Evolutionary conservation across 352 stramenopile genomes (phyloP).

Genomic region (Pythium dissimile): DNA sequence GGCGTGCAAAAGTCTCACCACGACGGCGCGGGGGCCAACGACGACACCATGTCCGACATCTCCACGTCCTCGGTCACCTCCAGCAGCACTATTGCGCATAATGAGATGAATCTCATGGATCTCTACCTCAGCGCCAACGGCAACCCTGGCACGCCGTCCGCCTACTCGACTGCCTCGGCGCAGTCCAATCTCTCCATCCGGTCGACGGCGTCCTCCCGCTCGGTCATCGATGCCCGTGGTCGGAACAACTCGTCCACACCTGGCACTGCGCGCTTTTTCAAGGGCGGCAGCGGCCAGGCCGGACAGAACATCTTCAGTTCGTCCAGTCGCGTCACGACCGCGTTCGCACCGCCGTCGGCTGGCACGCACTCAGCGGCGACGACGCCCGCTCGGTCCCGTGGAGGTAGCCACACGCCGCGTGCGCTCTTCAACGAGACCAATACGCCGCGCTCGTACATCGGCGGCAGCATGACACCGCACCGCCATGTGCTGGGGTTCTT

Average conservation of each 20-base stretch:
- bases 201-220: constrained; percentile 65
- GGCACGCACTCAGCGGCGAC: too few relatives aligned
- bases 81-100: constrained; percentile 73
- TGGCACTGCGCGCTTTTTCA: constrained; percentile 22
- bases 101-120: constrained; percentile 85
- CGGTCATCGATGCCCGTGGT: constrained; percentile 38
- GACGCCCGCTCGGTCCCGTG: constrained; percentile 18
- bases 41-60: constrained; percentile 65
- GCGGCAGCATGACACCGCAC: constrained; percentile 59
- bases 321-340: constrained; percentile 3
- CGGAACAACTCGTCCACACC: constrained; percentile 9
- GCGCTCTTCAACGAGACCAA: constrained; percentile 57
- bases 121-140: constrained; percentile 60
- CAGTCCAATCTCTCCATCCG: constrained; percentile 79
- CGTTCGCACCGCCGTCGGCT: constrained; percentile 10
- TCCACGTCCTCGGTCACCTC: constrained; percentile 79
- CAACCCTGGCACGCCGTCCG: constrained; percentile 59
- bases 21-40: constrained; percentile 2
- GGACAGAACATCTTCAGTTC: constrained; percentile 22
- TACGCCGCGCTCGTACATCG: constrained; percentile 73
- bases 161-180: constrained; percentile 70
- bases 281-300: constrained; percentile 6
- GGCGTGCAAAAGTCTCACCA: constrained; percentile 60
- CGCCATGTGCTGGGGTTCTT: background rate
- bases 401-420: constrained; percentile 23